Evolutionary conservation across 805 yeast genomes (phyloP).

Genomic region (Metschnikowia orientalis): DNA sequence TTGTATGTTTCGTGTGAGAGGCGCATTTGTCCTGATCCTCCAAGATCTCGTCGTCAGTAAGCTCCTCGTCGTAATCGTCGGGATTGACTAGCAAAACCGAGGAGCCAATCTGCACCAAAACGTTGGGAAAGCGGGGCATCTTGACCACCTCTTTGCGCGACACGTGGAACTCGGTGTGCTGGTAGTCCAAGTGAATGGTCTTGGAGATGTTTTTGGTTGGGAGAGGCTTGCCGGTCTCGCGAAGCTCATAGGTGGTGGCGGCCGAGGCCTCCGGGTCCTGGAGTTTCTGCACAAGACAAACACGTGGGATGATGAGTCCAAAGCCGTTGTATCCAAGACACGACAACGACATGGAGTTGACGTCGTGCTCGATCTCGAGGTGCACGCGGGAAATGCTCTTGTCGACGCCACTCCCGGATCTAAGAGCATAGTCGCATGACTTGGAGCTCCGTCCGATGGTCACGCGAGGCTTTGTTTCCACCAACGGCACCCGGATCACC

Average conservation of each 20-base stretch:
- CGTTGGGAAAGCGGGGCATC: constrained; percentile 59
- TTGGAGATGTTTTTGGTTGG: constrained; percentile 21
- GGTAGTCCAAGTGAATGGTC: constrained; percentile 38
- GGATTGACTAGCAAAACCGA: constrained; percentile 52
- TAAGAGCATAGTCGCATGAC: constrained; percentile 48
- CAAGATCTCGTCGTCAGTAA: constrained; percentile 43
- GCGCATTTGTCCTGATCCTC: background rate
- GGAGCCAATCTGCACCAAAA: constrained; percentile 70
- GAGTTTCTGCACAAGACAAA: constrained; percentile 29
- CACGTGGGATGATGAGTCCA: constrained; percentile 57
- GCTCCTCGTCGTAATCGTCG: constrained; percentile 38
- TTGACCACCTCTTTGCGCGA: constrained; percentile 58
- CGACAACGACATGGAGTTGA: constrained; percentile 45
- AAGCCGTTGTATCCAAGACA: constrained; percentile 86
- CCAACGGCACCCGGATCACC: constrained; percentile 38
- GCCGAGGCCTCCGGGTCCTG: constrained; percentile 6
- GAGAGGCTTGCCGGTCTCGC: constrained; percentile 22
- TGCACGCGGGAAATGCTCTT: constrained; percentile 68
- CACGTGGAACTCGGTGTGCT: constrained; percentile 53
- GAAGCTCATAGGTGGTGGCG: constrained; percentile 17
- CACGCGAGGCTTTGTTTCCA: constrained; percentile 33
- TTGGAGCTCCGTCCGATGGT: constrained; percentile 67
- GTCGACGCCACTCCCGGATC: constrained; percentile 29
- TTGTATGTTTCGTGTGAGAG: background rate
- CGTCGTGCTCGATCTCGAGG: constrained; percentile 45